phyloP scores from a whole-genome alignment of 1,139 yeast genomes.

The Candida sp. region DNA sequence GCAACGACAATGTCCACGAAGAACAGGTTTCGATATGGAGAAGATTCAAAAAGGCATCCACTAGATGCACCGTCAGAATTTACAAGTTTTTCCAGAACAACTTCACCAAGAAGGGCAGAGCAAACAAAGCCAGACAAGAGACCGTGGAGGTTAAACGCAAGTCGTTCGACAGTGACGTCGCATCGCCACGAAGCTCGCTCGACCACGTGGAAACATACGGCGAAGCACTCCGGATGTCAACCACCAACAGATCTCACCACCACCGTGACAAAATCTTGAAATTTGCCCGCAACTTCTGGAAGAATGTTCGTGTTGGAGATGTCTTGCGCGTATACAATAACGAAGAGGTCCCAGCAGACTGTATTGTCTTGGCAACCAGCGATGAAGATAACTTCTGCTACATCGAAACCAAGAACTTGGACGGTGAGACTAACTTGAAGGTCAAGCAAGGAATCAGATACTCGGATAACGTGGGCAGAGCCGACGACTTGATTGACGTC shows the following conservation, averaged over 20 bases:
- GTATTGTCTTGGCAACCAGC: slow-evolving; percentile 78
- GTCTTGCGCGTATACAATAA: slow-evolving; percentile 81
- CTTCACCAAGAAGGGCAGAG: slow-evolving; percentile 32
- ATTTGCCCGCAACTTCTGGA: slow-evolving; percentile 66
- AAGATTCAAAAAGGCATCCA: slow-evolving; percentile 54
- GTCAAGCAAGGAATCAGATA: slow-evolving; percentile 75
- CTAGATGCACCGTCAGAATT: slow-evolving; percentile 22
- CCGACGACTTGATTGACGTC: slow-evolving; percentile 74
- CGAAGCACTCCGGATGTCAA: slow-evolving; percentile 25
- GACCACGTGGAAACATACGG: slow-evolving; percentile 24
- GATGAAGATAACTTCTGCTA: slow-evolving; percentile 92
- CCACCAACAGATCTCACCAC: slow-evolving; percentile 31
- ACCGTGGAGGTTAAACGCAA: slow-evolving; percentile 22
- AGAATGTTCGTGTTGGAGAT: slow-evolving; percentile 89
- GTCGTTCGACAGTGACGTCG: slow-evolving; percentile 38
- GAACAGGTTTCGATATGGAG: slow-evolving; percentile 72
- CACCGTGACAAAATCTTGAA: neutral
- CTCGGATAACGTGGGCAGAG: slow-evolving; percentile 59
- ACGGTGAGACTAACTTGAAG: slow-evolving; percentile 96
- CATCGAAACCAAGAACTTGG: slow-evolving; percentile 92
- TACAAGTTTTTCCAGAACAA: slow-evolving; percentile 26
- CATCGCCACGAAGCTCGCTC: slow-evolving; percentile 20
- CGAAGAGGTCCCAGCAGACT: slow-evolving; percentile 95
- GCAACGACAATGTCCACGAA: slow-evolving; percentile 78
- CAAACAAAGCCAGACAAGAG: slow-evolving; percentile 29